Evolutionary conservation across 441 rosid species (phyloP).

Genomic region (Kokia cookei): DNA sequence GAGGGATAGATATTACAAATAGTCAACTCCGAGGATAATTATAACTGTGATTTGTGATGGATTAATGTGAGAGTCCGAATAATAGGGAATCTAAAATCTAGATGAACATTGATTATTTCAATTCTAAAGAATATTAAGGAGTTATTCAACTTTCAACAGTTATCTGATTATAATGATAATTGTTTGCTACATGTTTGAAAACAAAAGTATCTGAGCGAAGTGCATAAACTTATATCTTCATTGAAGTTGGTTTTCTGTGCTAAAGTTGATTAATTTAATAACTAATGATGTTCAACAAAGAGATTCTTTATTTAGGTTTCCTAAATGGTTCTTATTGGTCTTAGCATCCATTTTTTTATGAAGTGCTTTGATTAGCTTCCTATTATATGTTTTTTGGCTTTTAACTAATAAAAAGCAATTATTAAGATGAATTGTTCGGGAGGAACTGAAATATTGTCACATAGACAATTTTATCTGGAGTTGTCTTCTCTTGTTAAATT

Average conservation of each 20-base stretch:
- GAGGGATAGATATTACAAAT: neutral
- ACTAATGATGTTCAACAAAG: neutral
- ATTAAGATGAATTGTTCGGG: neutral
- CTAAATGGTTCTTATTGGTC: neutral
- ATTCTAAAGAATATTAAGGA: neutral
- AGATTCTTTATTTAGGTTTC: neutral
- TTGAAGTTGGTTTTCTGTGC: neutral
- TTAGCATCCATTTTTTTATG: neutral
- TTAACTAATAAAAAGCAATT: neutral
- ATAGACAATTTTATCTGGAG: neutral
- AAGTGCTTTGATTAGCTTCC: neutral
- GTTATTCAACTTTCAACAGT: neutral
- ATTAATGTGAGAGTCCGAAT: neutral
- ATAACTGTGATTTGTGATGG: neutral
- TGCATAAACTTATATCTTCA: neutral
- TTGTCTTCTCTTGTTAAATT: neutral
- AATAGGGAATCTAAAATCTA: neutral
- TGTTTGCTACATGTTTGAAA: constrained; percentile 1
- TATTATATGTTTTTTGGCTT: neutral
- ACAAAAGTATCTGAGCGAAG: neutral
- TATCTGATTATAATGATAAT: neutral
- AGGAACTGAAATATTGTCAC: neutral
- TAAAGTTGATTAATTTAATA: neutral
- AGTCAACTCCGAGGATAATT: neutral
- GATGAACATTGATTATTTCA: neutral